Evolutionary conservation across 768 basidiomycete species (phyloP).

Genomic region (Agaricus subrufescens): DNA sequence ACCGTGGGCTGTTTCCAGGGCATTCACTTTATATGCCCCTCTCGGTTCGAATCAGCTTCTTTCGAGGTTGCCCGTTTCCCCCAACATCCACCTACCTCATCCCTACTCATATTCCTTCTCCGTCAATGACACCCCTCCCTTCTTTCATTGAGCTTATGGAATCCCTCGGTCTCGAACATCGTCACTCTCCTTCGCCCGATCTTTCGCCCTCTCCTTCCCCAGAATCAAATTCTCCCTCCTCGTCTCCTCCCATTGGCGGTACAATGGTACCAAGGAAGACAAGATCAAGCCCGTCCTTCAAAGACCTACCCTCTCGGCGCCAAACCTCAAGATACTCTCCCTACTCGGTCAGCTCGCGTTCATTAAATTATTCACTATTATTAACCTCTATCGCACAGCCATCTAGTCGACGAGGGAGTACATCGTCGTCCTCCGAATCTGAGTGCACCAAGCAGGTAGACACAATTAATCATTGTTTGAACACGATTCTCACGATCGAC

Average conservation of each 20-base stretch:
- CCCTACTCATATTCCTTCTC: slow-evolving; percentile 21
- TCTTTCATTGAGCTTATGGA: slow-evolving; percentile 88
- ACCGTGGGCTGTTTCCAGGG: slow-evolving; percentile 56
- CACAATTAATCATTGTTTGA: background rate
- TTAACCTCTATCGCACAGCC: slow-evolving; percentile 9
- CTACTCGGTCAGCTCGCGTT: slow-evolving; percentile 35
- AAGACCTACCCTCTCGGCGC: slow-evolving; percentile 33
- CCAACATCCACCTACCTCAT: slow-evolving; percentile 19
- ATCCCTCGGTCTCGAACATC: slow-evolving; percentile 68
- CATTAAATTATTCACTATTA: background rate
- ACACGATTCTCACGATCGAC: slow-evolving; percentile 15
- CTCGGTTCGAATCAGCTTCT: slow-evolving; percentile 18
- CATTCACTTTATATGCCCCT: slow-evolving; percentile 34
- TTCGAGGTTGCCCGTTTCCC: slow-evolving; percentile 33
- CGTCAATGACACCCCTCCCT: slow-evolving; percentile 66
- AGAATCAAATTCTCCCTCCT: slow-evolving; percentile 38
- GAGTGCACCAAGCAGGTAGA: slow-evolving; percentile 9
- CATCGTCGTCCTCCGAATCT: slow-evolving; percentile 14
- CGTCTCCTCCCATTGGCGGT: slow-evolving; percentile 31
- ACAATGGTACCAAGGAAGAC: slow-evolving; percentile 29
- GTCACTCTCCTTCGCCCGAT: slow-evolving; percentile 3
- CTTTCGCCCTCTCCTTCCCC: slow-evolving; percentile 33
- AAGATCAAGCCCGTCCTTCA: slow-evolving; percentile 39
- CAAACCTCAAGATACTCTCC: slow-evolving; percentile 43
- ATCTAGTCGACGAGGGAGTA: slow-evolving; percentile 12